Base-by-base conservation (phyloP, 2,329 filamentous ascomycete species). In the Colletotrichum magnum region DNA sequence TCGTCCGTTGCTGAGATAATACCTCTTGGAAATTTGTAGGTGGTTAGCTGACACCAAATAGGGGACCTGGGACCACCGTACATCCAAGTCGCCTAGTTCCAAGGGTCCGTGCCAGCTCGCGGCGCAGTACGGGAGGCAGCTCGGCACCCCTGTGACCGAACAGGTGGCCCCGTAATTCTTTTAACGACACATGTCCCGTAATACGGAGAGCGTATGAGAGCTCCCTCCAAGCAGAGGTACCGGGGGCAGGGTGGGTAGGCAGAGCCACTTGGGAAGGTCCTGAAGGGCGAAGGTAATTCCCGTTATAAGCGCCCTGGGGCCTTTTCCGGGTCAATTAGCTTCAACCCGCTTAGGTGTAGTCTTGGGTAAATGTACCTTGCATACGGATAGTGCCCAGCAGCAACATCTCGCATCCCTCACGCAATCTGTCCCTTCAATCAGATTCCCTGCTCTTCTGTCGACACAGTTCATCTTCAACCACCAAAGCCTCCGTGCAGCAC, bases 101-200 rank as follows among this genome's bases (percentile, higher is more conserved):
- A 24, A 24, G 21, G 36, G 36, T 39, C 9, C 36, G 36, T 13
- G 36, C 36, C 36, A 39, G 36, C 36, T 24, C 32, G 45, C 58
- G 15, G 13, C 58, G 32, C 36, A n/a, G 45, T 16, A 48, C 41
- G 21, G 28, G 51, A 50, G 47, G 47, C 41, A 39, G 13, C 48
- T 68, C 32, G 62, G 43, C 36, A 59, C 54, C 66, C 54, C 61
- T 60, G 56, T 43, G 39, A 39, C 61, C 61, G 60, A 68, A 56
- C 48, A 65, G 54, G 41, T 50, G 48, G 60, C 56, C 66, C 67
- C 56, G 47, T 67, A 61, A 45, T 60, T 69, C 65, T 45, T 56
- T 71, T 72, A 62, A 73, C 72, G 71, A 73, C 72, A 72, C 72
- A 72, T 73, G 71, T 73, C 72, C 71, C 70, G 43, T 66, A 68